Conservation (phyloP, 148 eudicot genomes). For the Spergularia bocconei region DNA sequence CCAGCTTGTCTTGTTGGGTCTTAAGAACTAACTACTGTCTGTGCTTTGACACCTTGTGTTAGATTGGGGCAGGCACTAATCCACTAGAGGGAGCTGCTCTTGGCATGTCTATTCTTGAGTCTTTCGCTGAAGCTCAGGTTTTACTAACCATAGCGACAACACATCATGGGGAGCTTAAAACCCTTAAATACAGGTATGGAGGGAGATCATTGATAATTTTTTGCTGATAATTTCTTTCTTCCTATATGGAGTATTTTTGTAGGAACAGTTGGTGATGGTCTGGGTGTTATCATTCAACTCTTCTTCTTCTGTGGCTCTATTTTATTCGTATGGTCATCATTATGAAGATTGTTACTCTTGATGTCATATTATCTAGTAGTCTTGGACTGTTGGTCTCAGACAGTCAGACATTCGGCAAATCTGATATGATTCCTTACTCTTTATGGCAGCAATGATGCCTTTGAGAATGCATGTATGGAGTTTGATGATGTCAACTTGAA, state of each 20-base stretch:
- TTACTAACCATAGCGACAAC: slow-evolving; percentile 86
- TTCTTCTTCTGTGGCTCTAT: neutral
- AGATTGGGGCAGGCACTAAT: slow-evolving; percentile 99
- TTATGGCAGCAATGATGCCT: slow-evolving; percentile 60
- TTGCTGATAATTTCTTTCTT: neutral
- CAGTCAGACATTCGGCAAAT: neutral
- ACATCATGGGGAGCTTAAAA: slow-evolving; percentile 98
- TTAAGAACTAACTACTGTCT: slow-evolving; percentile 5
- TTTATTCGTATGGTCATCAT: neutral
- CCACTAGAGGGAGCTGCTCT: slow-evolving; percentile 99
- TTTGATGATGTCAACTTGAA: slow-evolving; percentile 93
- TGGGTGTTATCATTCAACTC: neutral
- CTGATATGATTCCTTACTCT: slow-evolving; percentile 8
- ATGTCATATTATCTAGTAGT: neutral
- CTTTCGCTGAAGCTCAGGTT: slow-evolving; percentile 78
- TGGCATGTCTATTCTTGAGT: slow-evolving; percentile 92
- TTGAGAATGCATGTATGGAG: slow-evolving; percentile 99
- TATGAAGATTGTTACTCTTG: slow-evolving; percentile 4
- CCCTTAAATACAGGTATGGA: slow-evolving; percentile 86
- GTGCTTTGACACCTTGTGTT: slow-evolving; percentile 19
- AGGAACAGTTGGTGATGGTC: no score
- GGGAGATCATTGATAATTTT: neutral
- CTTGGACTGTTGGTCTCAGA: neutral
- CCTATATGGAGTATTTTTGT: no score
- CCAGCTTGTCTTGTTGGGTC: neutral